A percentile compares a stretch with the other conserved stretches of the same genome.
These are phyloP conservation scores for Lachnellula willkommii DNA, from an alignment of 2,329 filamentous ascomycete species.

Conservation along the genomic window DNA sequence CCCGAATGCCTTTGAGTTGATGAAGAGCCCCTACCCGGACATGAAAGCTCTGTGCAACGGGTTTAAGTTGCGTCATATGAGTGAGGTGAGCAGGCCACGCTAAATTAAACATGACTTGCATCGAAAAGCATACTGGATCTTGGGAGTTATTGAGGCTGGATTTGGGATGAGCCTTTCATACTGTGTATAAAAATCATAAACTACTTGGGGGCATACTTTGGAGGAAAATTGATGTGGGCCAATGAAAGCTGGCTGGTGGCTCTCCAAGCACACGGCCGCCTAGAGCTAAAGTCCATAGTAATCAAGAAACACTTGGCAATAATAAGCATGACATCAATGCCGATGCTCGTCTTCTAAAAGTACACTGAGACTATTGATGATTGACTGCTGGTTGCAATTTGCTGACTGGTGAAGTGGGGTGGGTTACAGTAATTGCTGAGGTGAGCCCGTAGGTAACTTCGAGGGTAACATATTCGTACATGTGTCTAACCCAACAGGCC, in stretches of 20 bases:
- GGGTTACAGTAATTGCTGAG: not conserved
- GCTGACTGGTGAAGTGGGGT: no score
- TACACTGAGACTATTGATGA: not conserved
- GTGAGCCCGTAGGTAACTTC: not conserved
- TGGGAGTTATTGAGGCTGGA: slow-evolving; percentile 6
- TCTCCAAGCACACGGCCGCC: not conserved
- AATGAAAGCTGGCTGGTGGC: no score
- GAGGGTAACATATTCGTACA: not conserved
- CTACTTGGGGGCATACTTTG: not conserved
- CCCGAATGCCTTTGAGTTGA: slow-evolving; percentile 87
- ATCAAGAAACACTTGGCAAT: not conserved
- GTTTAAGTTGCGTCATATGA: slow-evolving; percentile 59
- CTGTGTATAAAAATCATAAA: slow-evolving; percentile 13
- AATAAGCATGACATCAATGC: not conserved
- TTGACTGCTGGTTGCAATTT: no score
- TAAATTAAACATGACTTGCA: slow-evolving; percentile 1
- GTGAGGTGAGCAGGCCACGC: slow-evolving; percentile 23
- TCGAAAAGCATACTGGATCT: not conserved
- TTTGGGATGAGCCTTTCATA: not conserved
- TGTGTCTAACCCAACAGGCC: not conserved
- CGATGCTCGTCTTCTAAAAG: not conserved
- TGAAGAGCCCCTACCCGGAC: slow-evolving; percentile 84
- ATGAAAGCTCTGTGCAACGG: slow-evolving; percentile 95
- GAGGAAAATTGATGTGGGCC: not conserved
- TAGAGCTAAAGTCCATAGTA: not conserved